phyloP scores from a whole-genome alignment of 2,329 filamentous ascomycete species.

The Fusarium chuoi region DNA sequence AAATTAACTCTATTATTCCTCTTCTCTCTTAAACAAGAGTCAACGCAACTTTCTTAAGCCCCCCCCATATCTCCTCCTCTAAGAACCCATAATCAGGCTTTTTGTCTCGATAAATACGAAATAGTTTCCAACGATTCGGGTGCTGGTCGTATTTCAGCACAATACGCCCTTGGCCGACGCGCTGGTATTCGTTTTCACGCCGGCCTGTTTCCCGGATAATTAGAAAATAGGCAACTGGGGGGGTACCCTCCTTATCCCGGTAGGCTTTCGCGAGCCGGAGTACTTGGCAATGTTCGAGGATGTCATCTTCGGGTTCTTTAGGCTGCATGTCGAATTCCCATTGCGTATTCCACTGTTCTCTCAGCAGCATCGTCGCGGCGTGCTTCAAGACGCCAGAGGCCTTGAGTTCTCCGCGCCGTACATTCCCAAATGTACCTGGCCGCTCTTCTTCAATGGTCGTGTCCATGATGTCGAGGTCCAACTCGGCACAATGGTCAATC shows the following conservation, averaged over 20 bases:
- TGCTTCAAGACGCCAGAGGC: neutral
- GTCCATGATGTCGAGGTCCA: neutral
- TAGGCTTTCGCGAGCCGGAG: neutral
- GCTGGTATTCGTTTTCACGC: neutral
- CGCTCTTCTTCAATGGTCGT: neutral
- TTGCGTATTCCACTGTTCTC: fast-evolving
- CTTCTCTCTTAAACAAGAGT: neutral
- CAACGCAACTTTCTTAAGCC: fast-evolving
- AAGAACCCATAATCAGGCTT: too few species aligned
- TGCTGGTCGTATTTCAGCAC: neutral
- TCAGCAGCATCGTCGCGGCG: fast-evolving
- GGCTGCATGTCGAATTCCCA: neutral
- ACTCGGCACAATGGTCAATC: neutral
- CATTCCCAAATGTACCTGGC: neutral
- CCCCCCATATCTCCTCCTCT: neutral
- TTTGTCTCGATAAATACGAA: too few species aligned
- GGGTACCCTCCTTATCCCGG: fast-evolving
- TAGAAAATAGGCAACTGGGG: neutral
- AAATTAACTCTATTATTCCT: fast-evolving
- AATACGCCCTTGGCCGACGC: neutral
- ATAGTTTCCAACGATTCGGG: neutral
- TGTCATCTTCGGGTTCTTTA: neutral
- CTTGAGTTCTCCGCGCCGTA: fast-evolving
- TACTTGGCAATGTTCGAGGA: neutral
- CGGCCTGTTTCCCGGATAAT: neutral